Conservation (phyloP, 2,329 filamentous ascomycete species). For the Penicillium psychrosexuale region DNA sequence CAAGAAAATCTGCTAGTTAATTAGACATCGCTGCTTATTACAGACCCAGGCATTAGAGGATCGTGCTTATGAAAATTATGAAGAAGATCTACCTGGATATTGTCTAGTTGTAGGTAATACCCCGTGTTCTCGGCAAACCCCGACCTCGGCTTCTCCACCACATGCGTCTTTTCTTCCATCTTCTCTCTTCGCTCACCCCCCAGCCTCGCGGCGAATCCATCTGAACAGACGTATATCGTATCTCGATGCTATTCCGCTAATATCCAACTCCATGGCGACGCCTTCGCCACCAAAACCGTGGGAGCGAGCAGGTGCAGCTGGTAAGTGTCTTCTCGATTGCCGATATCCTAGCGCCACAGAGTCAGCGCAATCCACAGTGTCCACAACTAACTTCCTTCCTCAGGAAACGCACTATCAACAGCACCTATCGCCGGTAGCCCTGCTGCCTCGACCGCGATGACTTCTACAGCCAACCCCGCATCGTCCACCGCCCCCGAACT, state of each 20-base stretch:
- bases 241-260: slow-evolving; percentile 33
- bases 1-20: neutral
- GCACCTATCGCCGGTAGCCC: slow-evolving; percentile 22
- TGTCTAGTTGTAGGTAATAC: neutral
- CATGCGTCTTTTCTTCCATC: slow-evolving; percentile 20
- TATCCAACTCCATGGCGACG: slow-evolving; percentile 50
- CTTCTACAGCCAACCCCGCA: slow-evolving; percentile 44
- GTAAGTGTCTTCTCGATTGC: slow-evolving; percentile 41
- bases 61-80: too few species aligned
- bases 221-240: neutral
- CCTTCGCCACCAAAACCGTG: slow-evolving; percentile 93
- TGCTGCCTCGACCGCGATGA: slow-evolving; percentile 34
- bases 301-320: slow-evolving; percentile 70
- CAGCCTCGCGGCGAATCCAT: slow-evolving; percentile 1
- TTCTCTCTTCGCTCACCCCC: slow-evolving; percentile 10
- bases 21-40: too few species aligned
- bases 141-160: slow-evolving; percentile 29
- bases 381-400: neutral
- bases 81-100: too few species aligned
- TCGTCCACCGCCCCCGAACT: slow-evolving; percentile 61
- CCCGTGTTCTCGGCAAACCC: slow-evolving; percentile 18
- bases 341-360: neutral
- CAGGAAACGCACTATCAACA: slow-evolving; percentile 29
- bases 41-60: too few species aligned
- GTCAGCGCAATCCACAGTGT: slow-evolving; percentile 5